phyloP scores from a whole-genome alignment of 345 rosid species.

The Diplotaxis tenuifolia region DNA sequence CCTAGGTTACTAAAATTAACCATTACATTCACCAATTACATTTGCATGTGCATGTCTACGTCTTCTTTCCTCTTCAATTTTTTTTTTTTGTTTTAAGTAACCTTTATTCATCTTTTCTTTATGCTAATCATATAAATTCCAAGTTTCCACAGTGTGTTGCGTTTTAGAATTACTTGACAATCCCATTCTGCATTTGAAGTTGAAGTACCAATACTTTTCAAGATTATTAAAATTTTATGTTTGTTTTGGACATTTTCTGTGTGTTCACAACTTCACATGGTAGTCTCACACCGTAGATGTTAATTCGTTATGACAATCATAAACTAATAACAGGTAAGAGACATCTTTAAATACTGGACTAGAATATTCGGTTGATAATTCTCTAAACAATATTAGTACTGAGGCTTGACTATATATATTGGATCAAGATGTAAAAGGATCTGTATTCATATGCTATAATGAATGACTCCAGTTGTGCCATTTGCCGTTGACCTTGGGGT shows the following conservation, averaged over 20 bases:
- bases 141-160: neutral
- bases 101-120: neutral
- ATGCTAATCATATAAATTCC: neutral
- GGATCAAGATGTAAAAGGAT: too few species aligned
- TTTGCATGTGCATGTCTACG: constrained; percentile 18
- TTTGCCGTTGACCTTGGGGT: too few species aligned
- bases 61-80: neutral
- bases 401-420: too few species aligned
- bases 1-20: constrained; percentile 21
- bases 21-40: neutral
- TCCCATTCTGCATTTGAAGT: neutral
- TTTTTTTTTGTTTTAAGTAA: neutral
- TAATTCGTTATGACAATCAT: too few species aligned
- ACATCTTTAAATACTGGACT: too few species aligned
- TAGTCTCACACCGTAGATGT: neutral
- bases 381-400: too few species aligned
- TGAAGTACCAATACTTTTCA: neutral
- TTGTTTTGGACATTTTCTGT: too few species aligned
- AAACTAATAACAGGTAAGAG: neutral
- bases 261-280: too few species aligned
- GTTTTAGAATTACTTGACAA: neutral
- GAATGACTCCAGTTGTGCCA: too few species aligned
- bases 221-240: neutral
- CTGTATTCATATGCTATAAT: too few species aligned
- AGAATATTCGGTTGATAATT: too few species aligned